Evolutionary conservation across 148 eudicot species (phyloP).

Genomic region (Polygonum aviculare): DNA sequence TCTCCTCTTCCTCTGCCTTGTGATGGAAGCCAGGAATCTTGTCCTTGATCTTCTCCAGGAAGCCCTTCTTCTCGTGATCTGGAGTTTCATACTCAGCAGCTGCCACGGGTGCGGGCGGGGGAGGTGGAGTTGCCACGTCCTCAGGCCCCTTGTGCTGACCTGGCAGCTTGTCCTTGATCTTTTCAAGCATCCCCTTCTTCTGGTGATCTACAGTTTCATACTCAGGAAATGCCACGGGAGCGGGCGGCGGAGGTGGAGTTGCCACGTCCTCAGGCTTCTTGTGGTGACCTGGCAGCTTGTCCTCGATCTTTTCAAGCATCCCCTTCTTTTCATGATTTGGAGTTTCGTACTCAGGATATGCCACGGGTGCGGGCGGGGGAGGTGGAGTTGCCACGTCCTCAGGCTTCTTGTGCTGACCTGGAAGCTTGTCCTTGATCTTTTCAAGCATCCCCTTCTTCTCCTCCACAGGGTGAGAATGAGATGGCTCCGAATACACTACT

Average conservation of each 20-base stretch:
- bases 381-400: no score
- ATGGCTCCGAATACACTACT: neutral
- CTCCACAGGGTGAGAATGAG: neutral
- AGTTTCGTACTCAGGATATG: no score
- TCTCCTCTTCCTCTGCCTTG: constrained; percentile 9
- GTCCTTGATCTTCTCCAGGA: constrained; percentile 12
- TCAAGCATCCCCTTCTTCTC: constrained; percentile 14
- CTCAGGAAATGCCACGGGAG: no score
- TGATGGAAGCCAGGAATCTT: constrained; percentile 6
- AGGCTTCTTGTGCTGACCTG: no score
- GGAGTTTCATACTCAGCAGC: neutral
- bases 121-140: neutral
- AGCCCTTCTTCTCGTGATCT: constrained; percentile 10
- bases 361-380: no score
- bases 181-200: neutral
- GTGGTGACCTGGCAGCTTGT: no score
- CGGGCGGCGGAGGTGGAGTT: no score
- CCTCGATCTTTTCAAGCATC: no score
- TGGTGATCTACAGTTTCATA: no score
- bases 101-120: neutral
- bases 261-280: no score
- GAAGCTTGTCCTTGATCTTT: no score
- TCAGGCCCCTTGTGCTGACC: constrained; percentile 6
- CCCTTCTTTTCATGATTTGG: no score
- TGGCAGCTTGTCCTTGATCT: constrained; percentile 15